These are phyloP conservation scores for Exophiala lecanii-corni DNA, from an alignment of 2,329 filamentous ascomycete species.

Conservation along the genomic window DNA sequence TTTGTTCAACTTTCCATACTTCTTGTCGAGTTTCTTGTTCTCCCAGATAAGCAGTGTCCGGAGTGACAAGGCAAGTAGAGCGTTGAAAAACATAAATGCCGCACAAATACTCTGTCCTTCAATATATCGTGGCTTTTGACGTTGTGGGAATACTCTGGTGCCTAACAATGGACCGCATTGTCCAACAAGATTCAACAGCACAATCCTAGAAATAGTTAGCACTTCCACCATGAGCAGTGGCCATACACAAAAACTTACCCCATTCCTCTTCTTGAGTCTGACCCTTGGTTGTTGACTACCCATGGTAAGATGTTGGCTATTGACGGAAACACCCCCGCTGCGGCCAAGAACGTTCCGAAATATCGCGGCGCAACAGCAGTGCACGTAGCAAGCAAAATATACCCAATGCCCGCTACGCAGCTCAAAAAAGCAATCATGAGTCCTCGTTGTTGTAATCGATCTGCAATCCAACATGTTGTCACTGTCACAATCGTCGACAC, in stretches of 20 bases:
- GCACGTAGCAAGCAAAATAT: constrained; percentile 59
- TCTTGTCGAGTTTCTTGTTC: constrained; percentile 25
- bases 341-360: constrained; percentile 51
- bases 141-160: constrained; percentile 58
- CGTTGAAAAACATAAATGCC: constrained; percentile 49
- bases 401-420: constrained; percentile 56
- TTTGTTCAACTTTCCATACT: constrained; percentile 27
- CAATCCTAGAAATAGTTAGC: constrained; percentile 8
- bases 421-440: constrained; percentile 55
- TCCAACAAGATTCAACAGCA: constrained; percentile 73
- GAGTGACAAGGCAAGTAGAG: constrained; percentile 16
- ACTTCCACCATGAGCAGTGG: too few relatives aligned
- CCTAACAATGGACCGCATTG: constrained; percentile 71
- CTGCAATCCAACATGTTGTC: constrained; percentile 58
- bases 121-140: constrained; percentile 58
- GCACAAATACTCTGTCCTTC: constrained; percentile 61
- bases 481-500: constrained; percentile 62
- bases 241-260: too few relatives aligned
- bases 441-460: constrained; percentile 61
- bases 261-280: constrained; percentile 21
- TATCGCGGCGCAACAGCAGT: constrained; percentile 48
- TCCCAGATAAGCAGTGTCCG: constrained; percentile 25
- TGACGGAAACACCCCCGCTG: constrained; percentile 61
- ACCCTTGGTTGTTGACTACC: constrained; percentile 45
- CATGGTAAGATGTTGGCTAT: constrained; percentile 69